Percentiles rank a stretch among this genome's conserved stretches.
phyloP scores from a whole-genome alignment of 2,329 filamentous ascomycete species.

The Torrubiella hemipterigena region DNA sequence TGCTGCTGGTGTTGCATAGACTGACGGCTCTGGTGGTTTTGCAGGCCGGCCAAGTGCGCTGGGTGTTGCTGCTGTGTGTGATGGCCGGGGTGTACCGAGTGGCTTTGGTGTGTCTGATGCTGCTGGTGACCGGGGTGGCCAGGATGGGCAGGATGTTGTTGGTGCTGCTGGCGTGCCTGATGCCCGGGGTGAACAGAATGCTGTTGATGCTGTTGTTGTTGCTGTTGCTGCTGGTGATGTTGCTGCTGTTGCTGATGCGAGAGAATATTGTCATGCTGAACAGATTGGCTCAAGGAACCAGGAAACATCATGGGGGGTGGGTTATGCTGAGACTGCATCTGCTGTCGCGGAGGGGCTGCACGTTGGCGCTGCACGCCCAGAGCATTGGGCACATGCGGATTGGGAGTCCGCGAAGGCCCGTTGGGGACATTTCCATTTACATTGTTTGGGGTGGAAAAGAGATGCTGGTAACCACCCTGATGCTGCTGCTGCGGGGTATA shows the following conservation, averaged over 20 bases:
- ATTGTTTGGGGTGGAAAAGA: conserved; percentile 36
- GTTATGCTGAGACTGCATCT: conserved; percentile 24
- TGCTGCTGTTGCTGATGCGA: conserved; percentile 28
- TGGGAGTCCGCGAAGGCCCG: conserved; percentile 31
- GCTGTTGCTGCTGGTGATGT: conserved; percentile 12
- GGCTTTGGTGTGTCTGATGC: conserved; percentile 13
- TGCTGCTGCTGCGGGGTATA: conserved; percentile 41
- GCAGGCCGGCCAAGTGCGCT: conserved; percentile 10
- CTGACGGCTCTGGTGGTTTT: conserved; percentile 11
- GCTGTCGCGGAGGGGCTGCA: conserved; percentile 22
- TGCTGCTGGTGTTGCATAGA: conserved; percentile 12
- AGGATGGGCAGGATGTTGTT: conserved; percentile 16
- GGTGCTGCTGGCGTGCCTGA: conserved; percentile 9
- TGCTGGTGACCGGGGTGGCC: conserved; percentile 12
- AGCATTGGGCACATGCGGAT: conserved; percentile 34
- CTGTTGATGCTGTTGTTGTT: conserved; percentile 18
- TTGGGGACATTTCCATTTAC: conserved; percentile 35
- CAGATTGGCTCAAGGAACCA: conserved; percentile 25
- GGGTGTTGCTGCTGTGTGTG: conserved; percentile 13
- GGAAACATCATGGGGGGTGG: conserved; percentile 25
- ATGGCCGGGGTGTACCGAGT: conserved; percentile 15
- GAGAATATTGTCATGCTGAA: conserved; percentile 29
- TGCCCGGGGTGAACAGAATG: conserved; percentile 14
- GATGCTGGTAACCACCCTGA: conserved; percentile 36
- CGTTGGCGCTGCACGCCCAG: conserved; percentile 31